Evolutionary conservation across 345 rosid genomes (phyloP).

Genomic region (Bruguiera parviflora): DNA sequence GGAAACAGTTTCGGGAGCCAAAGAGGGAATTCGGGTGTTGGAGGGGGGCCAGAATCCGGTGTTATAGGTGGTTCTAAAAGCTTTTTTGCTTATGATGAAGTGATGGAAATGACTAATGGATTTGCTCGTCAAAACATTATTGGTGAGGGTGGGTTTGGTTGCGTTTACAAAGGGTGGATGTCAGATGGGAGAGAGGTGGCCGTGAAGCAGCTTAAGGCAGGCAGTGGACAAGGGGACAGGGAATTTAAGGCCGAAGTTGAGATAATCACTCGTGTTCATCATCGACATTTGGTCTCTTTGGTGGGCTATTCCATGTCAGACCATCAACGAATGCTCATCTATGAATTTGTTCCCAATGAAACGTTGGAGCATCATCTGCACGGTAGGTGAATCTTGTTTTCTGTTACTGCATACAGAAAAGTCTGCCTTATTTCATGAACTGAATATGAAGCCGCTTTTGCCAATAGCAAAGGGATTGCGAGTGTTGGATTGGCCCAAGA

Average conservation of each 20-base stretch:
- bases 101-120: slow-evolving; percentile 81
- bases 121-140: slow-evolving; percentile 64
- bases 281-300: slow-evolving; percentile 86
- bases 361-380: slow-evolving; percentile 96
- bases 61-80: slow-evolving; percentile 48
- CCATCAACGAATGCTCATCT: slow-evolving; percentile 60
- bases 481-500: slow-evolving; percentile 72
- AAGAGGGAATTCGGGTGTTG: slow-evolving; percentile 3
- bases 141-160: slow-evolving; percentile 97
- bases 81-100: slow-evolving; percentile 62
- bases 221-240: slow-evolving; percentile 96
- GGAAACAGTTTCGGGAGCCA: slow-evolving; percentile 49
- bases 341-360: slow-evolving; percentile 27
- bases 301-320: slow-evolving; percentile 80
- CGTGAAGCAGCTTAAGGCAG: slow-evolving; percentile 89
- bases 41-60: slow-evolving; percentile 47
- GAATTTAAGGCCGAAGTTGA: slow-evolving; percentile 36
- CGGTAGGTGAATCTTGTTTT: slow-evolving; percentile 33
- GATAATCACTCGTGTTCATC: slow-evolving; percentile 93
- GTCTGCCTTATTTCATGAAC: not conserved
- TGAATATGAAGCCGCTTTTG: slow-evolving; percentile 1
- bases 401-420: not conserved
- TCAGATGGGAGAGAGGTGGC: slow-evolving; percentile 64
- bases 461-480: slow-evolving; percentile 48
- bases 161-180: slow-evolving; percentile 64